These are phyloP conservation scores for Detonula confervacea DNA, from an alignment of 352 stramenopile species.

Conservation along the genomic window DNA sequence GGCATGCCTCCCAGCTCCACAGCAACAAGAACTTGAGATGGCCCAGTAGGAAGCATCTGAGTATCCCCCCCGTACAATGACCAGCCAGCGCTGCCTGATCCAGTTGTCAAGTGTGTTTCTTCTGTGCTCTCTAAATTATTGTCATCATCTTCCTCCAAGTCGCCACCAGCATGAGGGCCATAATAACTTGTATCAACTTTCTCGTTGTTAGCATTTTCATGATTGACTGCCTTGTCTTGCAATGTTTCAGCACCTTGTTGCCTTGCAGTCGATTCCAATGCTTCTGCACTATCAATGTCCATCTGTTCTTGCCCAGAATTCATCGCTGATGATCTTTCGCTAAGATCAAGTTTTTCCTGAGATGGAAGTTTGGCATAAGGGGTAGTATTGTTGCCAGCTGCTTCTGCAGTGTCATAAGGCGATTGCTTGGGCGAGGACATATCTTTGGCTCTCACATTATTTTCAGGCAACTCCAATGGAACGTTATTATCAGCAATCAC, in stretches of 20 bases:
- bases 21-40: constrained; percentile 23
- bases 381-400: neutral
- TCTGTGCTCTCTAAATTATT: constrained; percentile 14
- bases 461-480: neutral
- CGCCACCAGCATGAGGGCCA: neutral
- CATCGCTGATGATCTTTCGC: neutral
- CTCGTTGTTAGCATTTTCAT: neutral
- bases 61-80: constrained; percentile 54
- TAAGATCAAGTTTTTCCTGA: neutral
- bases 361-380: neutral
- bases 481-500: constrained; percentile 2
- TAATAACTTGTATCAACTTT: too few species aligned
- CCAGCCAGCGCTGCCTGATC: constrained; percentile 24
- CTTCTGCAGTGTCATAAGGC: neutral
- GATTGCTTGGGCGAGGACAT: neutral
- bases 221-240: neutral
- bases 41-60: constrained; percentile 34
- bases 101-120: constrained; percentile 34
- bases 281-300: neutral
- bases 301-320: neutral
- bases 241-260: neutral
- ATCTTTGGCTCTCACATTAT: neutral
- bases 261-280: neutral
- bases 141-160: constrained; percentile 20
- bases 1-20: too few species aligned